Evolutionary conservation across 306 rosid genomes (phyloP), one percentile per base, ranked within the genome.

Genomic region (Carpinus fangiana): DNA sequence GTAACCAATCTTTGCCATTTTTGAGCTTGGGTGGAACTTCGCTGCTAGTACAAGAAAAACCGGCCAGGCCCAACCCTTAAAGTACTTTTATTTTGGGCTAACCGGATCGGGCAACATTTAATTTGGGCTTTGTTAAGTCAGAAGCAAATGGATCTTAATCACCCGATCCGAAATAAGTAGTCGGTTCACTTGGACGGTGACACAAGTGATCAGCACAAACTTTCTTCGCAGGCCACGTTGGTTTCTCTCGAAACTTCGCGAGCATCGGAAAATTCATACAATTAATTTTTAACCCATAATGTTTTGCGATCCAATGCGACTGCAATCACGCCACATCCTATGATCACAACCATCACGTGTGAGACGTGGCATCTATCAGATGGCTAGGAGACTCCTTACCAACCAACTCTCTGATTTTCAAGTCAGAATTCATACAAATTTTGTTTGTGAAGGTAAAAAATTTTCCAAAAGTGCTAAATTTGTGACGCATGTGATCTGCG

Each of bases 211-310:
- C 17, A 67, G 51, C 4, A 67, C 4, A 38, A 36, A 4, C 14
- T 38, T 18, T 38, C 28, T 8, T 8, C 16, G 12, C 47, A 8
- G 20, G 46, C 48, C 71, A 36, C 28, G 72, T 11, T 7, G 17
- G 31, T n/a, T 41, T 4, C 43, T 67, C 72, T 67, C 0, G 72
- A 67, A 31, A n/a, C 72, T 67, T 67, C 7, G 72, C 72, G 72
- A 43, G 51, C 31, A 18, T 2, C 3, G 14, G 18, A 18, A 1
- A 11, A 8, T n/a, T 56, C 14, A 28, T 1, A 28, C 12, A 28
- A 4, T 61, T 61, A 5, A 8, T 1, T 9, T 11, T 23, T 57
- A 2, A 14, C 20, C 57, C 17, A 17, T 4, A 16, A 53, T 1
- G 14, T 13, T 3, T 61, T 61, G 8, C 11, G 41, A 66, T 38